These are phyloP conservation scores for Trichoderma orchidacearum DNA, from an alignment of 495 filamentous ascomycete genomes.

Conservation along the genomic window DNA sequence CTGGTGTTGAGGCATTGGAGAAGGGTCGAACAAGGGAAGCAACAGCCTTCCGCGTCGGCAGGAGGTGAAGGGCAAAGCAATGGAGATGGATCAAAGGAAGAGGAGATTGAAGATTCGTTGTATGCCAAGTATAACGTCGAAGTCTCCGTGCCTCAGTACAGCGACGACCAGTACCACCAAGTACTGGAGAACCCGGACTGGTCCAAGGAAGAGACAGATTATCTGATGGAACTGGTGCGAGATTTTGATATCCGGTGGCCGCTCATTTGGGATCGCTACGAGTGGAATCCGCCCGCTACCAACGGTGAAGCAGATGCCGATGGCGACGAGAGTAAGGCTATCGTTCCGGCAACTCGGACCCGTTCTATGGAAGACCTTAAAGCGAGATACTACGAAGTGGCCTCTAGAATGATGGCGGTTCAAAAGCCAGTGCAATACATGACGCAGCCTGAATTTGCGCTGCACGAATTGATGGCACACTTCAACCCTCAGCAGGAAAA, in stretches of 20 bases:
- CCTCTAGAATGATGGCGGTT: conserved; percentile 71
- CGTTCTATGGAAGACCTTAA: conserved; percentile 86
- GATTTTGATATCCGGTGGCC: conserved; percentile 81
- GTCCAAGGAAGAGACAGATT: conserved; percentile 88
- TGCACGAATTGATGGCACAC: conserved; percentile 71
- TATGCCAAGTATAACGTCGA: conserved; percentile 77
- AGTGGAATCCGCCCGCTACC: conserved; percentile 43
- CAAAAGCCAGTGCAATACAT: conserved; percentile 74
- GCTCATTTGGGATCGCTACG: conserved; percentile 87
- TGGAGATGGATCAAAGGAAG: conserved; percentile 3
- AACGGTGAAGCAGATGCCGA: conserved; percentile 12
- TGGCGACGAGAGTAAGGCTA: conserved; percentile 24
- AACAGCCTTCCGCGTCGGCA: background rate
- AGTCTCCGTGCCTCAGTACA: conserved; percentile 61
- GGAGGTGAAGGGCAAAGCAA: background rate
- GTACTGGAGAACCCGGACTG: conserved; percentile 63
- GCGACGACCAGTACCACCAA: conserved; percentile 70
- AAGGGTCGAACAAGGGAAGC: conserved; percentile 23
- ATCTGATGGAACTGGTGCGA: conserved; percentile 56
- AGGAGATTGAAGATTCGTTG: conserved; percentile 31
- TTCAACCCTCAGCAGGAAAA: conserved; percentile 70
- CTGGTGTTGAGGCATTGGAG: conserved; percentile 59
- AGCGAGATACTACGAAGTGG: conserved; percentile 74
- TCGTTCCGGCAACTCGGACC: conserved; percentile 27
- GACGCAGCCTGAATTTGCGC: conserved; percentile 64